These are phyloP conservation scores for Fusarium sarcochroum DNA, from an alignment of 2,329 filamentous ascomycete genomes.

Conservation along the genomic window DNA sequence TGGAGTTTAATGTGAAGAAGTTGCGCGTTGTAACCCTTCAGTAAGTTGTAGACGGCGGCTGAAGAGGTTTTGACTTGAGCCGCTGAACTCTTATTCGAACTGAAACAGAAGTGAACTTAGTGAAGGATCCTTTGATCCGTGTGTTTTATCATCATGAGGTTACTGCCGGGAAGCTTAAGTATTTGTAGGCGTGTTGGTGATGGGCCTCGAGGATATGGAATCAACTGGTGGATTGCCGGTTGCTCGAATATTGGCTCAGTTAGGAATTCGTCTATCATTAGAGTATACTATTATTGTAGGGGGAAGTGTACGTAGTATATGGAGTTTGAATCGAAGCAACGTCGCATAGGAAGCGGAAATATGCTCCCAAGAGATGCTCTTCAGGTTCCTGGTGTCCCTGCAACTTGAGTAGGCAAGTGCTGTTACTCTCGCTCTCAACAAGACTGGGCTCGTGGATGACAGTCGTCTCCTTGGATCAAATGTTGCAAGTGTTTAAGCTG, in stretches of 20 bases:
- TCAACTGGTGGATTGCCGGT: background rate
- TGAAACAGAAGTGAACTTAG: constrained; percentile 12
- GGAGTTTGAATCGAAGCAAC: background rate
- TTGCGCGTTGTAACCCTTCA: constrained; percentile 10
- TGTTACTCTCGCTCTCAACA: background rate
- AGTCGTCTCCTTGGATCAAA: background rate
- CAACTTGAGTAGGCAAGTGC: background rate
- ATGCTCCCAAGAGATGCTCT: constrained; percentile 6
- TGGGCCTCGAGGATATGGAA: background rate
- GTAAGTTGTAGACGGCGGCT: constrained; percentile 3
- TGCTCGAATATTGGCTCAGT: background rate
- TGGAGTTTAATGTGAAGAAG: constrained; percentile 1
- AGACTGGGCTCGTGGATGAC: background rate
- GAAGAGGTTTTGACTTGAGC: constrained; percentile 9
- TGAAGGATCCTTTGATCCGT: background rate
- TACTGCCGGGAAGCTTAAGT: background rate
- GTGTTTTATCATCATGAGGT: background rate
- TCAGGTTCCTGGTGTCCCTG: background rate
- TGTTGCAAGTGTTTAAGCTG: no score
- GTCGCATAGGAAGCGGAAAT: background rate
- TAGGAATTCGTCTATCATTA: background rate
- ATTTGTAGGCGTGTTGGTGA: background rate
- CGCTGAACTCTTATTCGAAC: constrained; percentile 7
- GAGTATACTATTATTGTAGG: background rate
- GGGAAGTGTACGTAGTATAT: background rate